Base-by-base conservation (phyloP, 2,329 filamentous ascomycete genomes). In the Huntiella abstrusa region DNA sequence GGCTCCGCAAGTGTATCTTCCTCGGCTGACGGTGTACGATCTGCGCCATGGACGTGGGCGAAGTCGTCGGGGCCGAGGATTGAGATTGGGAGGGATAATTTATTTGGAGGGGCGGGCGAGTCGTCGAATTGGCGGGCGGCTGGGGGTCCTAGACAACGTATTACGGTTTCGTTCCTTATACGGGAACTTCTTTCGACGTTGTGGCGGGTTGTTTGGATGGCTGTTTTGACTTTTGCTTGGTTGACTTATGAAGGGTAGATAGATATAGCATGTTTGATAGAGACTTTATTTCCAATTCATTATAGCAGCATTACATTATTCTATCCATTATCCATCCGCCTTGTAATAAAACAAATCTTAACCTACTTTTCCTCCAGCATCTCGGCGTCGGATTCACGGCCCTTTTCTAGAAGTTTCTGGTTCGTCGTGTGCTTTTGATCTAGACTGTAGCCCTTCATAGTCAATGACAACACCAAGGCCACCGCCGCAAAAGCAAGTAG, bases 141-240 rank as follows among this genome's bases (percentile, higher is more conserved):
- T 57, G 54, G 54, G 55, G 53, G 43, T 52, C 56, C 41, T 19
- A 58, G 56, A 57, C 57, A 54, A 38, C 51, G 51, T 48, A 57
- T 62, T 43, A 64, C 59, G 16, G 57, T 70, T 2, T 58, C 59
- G 1, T 57, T 73, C 4, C 68, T 81, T 4, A 57, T 64, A 32
- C 64, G 66, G 19, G 80, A 88, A 58, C 61, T 85, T 34, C 69
- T 67, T 60, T 69, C 65, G 6, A 77, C 72, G 39, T 54, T 77
- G 13, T 75, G 72, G 62, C 66, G 71, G 41, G 76, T 86, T 3
- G 67, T 66, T 4, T 74, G 71, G 67, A 70, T 82, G 59, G 75
- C 73, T 15, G 59, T 77, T 39, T 52, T 64, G 11, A 76, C 77
- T 58, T 91, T 82, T 67, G 66, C 66, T 28, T 83, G 76, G 62